Conservation (phyloP, 192 early-diverging fungal species). For the Hyaloraphidium curvatum region DNA sequence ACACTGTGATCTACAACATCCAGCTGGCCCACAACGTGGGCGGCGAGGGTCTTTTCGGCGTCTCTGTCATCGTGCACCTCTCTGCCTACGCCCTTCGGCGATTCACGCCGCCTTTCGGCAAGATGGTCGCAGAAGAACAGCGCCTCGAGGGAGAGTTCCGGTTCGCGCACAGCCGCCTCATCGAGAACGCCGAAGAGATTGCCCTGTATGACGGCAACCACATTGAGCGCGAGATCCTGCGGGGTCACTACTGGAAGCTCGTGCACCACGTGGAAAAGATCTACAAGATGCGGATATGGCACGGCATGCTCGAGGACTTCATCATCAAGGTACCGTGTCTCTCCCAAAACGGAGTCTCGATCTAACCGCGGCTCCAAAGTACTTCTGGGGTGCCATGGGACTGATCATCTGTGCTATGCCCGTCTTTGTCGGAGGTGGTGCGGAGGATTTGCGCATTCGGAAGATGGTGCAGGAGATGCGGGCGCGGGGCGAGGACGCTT, state of each 20-base stretch:
- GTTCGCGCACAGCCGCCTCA: conserved; percentile 78
- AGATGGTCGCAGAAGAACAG: conserved; percentile 83
- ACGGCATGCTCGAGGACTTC: conserved; percentile 94
- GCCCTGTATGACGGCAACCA: conserved; percentile 74
- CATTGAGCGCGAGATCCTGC: conserved; percentile 64
- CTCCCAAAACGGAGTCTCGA: too few relatives aligned
- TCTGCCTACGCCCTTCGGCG: conserved; percentile 37
- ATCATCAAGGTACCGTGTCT: too few relatives aligned
- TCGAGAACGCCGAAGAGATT: conserved; percentile 91
- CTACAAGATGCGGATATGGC: conserved; percentile 66
- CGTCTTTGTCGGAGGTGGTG: conserved; percentile 40
- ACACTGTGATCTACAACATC: conserved; percentile 79
- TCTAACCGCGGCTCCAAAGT: too few relatives aligned
- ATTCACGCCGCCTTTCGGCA: conserved; percentile 88
- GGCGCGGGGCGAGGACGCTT: too few relatives aligned
- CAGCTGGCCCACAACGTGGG: conserved; percentile 75
- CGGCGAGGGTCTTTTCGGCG: conserved; percentile 59
- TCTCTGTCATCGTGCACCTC: conserved; percentile 55
- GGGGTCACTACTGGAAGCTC: conserved; percentile 54
- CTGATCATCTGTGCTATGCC: conserved; percentile 69
- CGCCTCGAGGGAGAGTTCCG: conserved; percentile 85
- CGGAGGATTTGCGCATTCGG: not conserved
- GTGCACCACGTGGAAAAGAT: conserved; percentile 73
- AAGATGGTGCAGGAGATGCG: conserved; percentile 7
- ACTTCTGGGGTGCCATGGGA: conserved; percentile 90